Conservation (phyloP, 1,284 basidiomycete species). For the Earliella scabrosa region DNA sequence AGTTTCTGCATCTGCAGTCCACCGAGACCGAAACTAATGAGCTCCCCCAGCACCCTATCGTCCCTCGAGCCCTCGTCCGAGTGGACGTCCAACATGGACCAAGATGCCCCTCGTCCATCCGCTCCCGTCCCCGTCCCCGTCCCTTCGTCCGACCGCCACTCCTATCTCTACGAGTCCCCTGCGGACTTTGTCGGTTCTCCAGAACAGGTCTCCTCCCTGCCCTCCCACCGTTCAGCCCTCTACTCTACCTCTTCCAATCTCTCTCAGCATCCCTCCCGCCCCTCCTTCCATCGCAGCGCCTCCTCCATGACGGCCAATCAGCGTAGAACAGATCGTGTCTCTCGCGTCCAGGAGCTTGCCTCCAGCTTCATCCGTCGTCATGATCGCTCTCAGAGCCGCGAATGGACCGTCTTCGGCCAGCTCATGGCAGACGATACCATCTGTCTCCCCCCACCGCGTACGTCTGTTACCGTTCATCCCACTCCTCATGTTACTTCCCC, state of each 20-base stretch:
- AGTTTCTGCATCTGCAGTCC: no score
- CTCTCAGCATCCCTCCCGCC: slow-evolving; percentile 6
- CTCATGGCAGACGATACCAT: slow-evolving; percentile 66
- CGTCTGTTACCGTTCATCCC: slow-evolving; percentile 2
- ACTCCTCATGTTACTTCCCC: slow-evolving; percentile 17
- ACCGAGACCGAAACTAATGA: no score
- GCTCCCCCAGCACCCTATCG: no score
- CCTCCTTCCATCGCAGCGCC: slow-evolving; percentile 17
- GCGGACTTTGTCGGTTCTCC: slow-evolving; percentile 21
- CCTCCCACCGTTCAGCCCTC: background rate
- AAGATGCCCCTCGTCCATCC: no score
- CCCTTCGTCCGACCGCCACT: background rate
- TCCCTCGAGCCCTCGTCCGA: background rate
- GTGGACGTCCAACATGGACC: background rate
- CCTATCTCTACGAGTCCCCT: slow-evolving; percentile 2
- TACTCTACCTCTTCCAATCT: slow-evolving; percentile 1
- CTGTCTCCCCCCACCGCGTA: slow-evolving; percentile 19
- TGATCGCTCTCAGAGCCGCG: slow-evolving; percentile 27
- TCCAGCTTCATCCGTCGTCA: slow-evolving; percentile 11
- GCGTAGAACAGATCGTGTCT: slow-evolving; percentile 7
- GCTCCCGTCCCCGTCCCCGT: slow-evolving; percentile 5
- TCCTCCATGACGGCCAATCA: slow-evolving; percentile 13
- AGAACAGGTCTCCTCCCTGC: slow-evolving; percentile 9
- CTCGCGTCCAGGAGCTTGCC: slow-evolving; percentile 22
- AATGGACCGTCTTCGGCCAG: slow-evolving; percentile 76